Base-by-base conservation (phyloP, 352 stramenopile genomes). In the Phytophthora constricta region DNA sequence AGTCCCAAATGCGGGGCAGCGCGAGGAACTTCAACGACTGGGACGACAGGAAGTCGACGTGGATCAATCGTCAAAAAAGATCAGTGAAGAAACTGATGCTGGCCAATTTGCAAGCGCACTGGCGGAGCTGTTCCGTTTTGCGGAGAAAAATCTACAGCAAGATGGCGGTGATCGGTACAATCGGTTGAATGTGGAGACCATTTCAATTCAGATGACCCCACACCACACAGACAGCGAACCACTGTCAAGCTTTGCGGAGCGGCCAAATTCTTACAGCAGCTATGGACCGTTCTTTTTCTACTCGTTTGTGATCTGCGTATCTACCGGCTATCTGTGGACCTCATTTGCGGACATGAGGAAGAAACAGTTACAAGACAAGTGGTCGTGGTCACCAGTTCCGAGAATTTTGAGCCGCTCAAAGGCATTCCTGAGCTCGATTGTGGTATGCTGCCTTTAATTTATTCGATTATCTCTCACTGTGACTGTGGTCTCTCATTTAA, bases 271-370 rank as follows among this genome's bases (percentile, higher is more conserved):
- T n/a, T 49, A 34, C 20, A 33, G 28, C 20, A 54, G 41, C 45
- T 49, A 60, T 10, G 55, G 51, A n/a, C 59, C 59, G 9, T 42
- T 82, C 31, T 47, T 82, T 33, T 80, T 86, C 50, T 86, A 84
- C 42, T 25, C 62, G 5, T 45, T 72, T 20, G 63, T 86, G 41
- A 17, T 51, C 1, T 66, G 49, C 39, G 28, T 73, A 28, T 79
- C 75, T 7, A 49, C 57, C 28, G 39, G 56, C 33, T 87, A 83
- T 58, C 50, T 84, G 22, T 70, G 65, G 62, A 75, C 56, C 4
- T 48, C 64, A 0, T 42, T 77, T 14, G 50, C 42, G 1, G 33
- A 72, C 20, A 55, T 37, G 4, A 49, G 37, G 20, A 74, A 61
- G 37, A 68, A 66, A 10, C 23, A 57, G 22, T 23, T 65, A 47